Conservation (phyloP, 78 protist genomes). For the Dictyostelium intermedium region DNA sequence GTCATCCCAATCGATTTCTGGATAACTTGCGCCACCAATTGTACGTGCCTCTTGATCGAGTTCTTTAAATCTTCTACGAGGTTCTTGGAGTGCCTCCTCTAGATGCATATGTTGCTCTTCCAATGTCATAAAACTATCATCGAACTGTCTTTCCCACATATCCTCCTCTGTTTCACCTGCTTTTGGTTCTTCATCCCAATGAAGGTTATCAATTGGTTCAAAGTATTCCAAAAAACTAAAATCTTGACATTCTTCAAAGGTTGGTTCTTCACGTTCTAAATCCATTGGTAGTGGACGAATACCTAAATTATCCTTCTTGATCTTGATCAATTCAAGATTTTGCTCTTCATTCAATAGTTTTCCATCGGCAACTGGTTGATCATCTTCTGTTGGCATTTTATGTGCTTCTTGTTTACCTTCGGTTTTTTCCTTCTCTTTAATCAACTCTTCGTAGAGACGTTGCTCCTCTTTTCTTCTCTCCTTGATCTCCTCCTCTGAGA, state of each 20-base stretch:
- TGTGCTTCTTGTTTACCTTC: background rate
- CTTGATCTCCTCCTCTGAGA: background rate
- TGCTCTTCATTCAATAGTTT: background rate
- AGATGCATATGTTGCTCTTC: background rate
- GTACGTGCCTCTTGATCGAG: background rate
- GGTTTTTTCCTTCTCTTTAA: background rate
- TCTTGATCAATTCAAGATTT: background rate
- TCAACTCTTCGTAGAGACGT: background rate
- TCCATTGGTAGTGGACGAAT: background rate
- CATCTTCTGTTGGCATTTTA: background rate
- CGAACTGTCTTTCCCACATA: background rate
- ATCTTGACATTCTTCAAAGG: background rate
- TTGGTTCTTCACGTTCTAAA: background rate
- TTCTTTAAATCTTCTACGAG: background rate
- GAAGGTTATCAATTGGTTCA: background rate
- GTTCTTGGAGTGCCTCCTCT: background rate
- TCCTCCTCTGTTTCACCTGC: background rate
- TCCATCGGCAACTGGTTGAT: background rate
- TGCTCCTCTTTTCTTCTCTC: background rate
- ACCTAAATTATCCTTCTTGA: background rate
- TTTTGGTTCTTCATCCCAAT: background rate
- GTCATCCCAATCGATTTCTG: background rate
- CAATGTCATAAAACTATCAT: background rate
- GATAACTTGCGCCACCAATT: background rate
- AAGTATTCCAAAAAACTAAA: background rate